phyloP scores from a whole-genome alignment of 805 yeast genomes.

The Tetrapisispora nanseiensis region DNA sequence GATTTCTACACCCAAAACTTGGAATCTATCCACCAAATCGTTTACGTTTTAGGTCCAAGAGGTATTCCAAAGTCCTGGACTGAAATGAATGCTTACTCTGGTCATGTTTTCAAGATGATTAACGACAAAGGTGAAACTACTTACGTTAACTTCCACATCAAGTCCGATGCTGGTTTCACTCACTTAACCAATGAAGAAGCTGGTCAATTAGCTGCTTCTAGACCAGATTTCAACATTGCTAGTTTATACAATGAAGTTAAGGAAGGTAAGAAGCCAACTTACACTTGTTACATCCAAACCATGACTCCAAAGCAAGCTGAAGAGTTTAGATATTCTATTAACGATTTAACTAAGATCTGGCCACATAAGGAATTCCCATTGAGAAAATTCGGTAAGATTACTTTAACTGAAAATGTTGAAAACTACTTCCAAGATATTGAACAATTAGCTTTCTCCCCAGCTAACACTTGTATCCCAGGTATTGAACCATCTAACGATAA shows the following conservation, averaged over 20 bases:
- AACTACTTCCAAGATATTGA: conserved; percentile 43
- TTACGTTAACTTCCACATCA: conserved; percentile 48
- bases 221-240: conserved; percentile 41
- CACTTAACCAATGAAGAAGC: conserved; percentile 39
- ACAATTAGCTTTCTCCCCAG: conserved; percentile 60
- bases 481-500: conserved; percentile 73
- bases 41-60: conserved; percentile 48
- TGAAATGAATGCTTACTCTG: conserved; percentile 53
- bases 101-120: conserved; percentile 52
- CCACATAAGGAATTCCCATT: conserved; percentile 76
- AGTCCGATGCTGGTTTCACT: conserved; percentile 42
- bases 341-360: conserved; percentile 86
- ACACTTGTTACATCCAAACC: conserved; percentile 46
- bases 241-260: conserved; percentile 37
- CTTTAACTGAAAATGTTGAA: conserved; percentile 44
- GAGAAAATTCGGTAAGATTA: conserved; percentile 61
- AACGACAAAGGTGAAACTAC: conserved; percentile 41
- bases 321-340: conserved; percentile 65
- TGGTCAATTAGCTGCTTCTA: conserved; percentile 35
- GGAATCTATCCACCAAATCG: conserved; percentile 48
- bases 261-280: conserved; percentile 41
- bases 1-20: conserved; percentile 47
- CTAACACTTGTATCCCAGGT: conserved; percentile 59
- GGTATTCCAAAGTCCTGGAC: conserved; percentile 50
- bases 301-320: conserved; percentile 74